These are phyloP conservation scores for Eucalyptus cladocalyx DNA, from an alignment of 345 rosid genomes.

Conservation along the genomic window DNA sequence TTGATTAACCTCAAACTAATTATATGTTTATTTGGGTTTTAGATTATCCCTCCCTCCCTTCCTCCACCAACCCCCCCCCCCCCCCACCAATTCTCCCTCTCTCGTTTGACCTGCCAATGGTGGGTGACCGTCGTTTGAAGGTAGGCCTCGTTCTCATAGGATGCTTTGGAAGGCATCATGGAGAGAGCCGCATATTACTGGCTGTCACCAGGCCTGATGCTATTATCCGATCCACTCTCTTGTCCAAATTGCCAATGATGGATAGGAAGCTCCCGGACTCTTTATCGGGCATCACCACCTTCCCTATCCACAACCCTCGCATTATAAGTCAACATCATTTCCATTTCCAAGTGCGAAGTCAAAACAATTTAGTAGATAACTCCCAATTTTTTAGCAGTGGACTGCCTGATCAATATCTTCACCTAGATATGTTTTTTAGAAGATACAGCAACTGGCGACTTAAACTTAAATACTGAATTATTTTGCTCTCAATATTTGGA, in stretches of 20 bases:
- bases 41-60: neutral
- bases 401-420: neutral
- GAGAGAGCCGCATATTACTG: conserved; percentile 36
- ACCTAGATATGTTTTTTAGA: neutral
- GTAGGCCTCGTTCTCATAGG: conserved; percentile 54
- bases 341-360: neutral
- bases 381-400: neutral
- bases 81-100: rapidly evolving
- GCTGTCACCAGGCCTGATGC: conserved; percentile 20
- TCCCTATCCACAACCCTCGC: conserved; percentile 10
- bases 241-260: conserved; percentile 25
- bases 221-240: conserved; percentile 30
- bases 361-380: neutral
- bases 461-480: neutral
- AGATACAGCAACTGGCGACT: neutral
- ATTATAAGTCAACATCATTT: neutral
- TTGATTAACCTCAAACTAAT: neutral
- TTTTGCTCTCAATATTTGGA: no score
- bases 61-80: no score
- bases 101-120: conserved; percentile 45
- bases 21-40: neutral
- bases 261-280: conserved; percentile 29
- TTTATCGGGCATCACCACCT: conserved; percentile 23
- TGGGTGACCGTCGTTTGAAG: conserved; percentile 12
- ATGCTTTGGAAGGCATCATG: conserved; percentile 56